Percentiles rank a stretch among this genome's conserved stretches.
phyloP scores from a whole-genome alignment of 148 eudicot species.

The Amaranthus cruentus region DNA sequence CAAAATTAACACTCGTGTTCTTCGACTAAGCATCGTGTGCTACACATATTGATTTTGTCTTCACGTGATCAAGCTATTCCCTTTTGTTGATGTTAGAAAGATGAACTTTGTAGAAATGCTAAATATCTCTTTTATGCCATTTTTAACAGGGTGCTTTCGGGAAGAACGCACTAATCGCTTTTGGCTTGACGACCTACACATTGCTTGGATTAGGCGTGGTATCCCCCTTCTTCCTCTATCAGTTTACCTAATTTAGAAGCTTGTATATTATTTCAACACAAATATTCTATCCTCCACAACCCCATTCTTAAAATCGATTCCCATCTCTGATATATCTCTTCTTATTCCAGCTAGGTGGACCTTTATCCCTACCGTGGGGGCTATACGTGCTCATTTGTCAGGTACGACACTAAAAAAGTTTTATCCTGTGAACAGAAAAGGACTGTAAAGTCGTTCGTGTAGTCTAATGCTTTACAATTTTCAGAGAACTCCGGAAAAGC shows the following conservation, averaged over 20 bases:
- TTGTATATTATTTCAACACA: not conserved
- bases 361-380: constrained; percentile 98
- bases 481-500: constrained; percentile 92
- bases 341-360: constrained; percentile 81
- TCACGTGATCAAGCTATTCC: not conserved
- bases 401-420: constrained; percentile 35
- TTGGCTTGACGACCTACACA: constrained; percentile 80
- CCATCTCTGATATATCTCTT: not conserved
- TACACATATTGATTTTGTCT: not conserved
- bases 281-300: not conserved
- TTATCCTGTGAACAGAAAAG: not conserved
- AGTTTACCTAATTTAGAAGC: not conserved
- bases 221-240: constrained; percentile 22
- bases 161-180: constrained; percentile 61
- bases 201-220: constrained; percentile 95
- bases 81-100: not conserved
- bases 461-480: constrained; percentile 10
- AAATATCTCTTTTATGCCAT: not conserved
- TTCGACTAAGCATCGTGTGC: not conserved
- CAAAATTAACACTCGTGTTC: no score
- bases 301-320: not conserved
- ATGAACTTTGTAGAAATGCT: not conserved
- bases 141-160: constrained; percentile 86
- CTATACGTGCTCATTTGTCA: constrained; percentile 90
- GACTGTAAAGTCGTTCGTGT: not conserved